phyloP scores from a whole-genome alignment of 139 green algal species.

The Astrephomene gubernaculifera region DNA sequence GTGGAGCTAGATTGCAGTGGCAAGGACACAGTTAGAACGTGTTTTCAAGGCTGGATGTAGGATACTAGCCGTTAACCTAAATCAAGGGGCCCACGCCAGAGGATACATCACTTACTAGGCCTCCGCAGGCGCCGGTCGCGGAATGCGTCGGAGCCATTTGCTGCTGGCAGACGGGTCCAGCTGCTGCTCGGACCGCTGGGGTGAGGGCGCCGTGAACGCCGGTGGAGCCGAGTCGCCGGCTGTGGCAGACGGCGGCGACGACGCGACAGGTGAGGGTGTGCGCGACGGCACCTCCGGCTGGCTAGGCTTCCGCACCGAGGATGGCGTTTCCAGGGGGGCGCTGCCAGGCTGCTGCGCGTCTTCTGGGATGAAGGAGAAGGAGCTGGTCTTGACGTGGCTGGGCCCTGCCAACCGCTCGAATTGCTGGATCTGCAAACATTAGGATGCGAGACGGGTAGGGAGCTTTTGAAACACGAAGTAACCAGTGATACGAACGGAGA shows the following conservation, averaged over 20 bases:
- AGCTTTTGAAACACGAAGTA: too few relatives aligned
- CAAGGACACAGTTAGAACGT: too few relatives aligned
- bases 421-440: slow-evolving; percentile 28
- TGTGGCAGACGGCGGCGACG: neutral
- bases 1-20: too few relatives aligned
- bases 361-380: slow-evolving; percentile 37
- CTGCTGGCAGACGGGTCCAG: neutral
- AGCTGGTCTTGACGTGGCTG: slow-evolving; percentile 2
- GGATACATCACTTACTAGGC: slow-evolving; percentile 11
- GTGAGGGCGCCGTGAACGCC: neutral
- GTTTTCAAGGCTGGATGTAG: too few relatives aligned
- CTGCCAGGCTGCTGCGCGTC: neutral
- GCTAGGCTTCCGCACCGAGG: neutral
- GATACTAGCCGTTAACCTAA: too few relatives aligned
- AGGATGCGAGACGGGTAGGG: neutral
- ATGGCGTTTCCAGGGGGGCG: neutral
- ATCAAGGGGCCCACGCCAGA: too few relatives aligned
- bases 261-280: neutral
- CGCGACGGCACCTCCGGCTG: neutral
- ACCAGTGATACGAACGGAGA: too few relatives aligned
- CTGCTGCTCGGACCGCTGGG: neutral
- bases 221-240: neutral
- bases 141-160: slow-evolving; percentile 21
- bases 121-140: neutral
- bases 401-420: slow-evolving; percentile 36